phyloP scores from a whole-genome alignment of 2,329 filamentous ascomycete species.

The Diaporthe sp. region DNA sequence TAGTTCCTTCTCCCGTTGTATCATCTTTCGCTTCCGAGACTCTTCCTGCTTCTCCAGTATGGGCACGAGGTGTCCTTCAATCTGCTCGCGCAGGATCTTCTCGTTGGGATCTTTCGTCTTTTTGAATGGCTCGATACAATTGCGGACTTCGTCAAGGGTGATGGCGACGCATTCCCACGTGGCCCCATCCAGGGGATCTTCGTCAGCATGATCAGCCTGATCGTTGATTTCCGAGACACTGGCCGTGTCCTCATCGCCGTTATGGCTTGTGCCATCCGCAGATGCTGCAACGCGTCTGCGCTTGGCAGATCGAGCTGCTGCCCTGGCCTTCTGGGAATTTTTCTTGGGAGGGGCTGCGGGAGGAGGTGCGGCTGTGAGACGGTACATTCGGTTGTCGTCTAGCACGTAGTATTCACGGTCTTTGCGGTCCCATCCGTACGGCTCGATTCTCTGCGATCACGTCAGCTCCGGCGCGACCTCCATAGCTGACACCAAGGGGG shows the following conservation, averaged over 20 bases:
- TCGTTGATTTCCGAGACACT: constrained; percentile 49
- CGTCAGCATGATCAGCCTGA: constrained; percentile 33
- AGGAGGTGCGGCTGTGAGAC: constrained; percentile 80
- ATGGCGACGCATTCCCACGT: constrained; percentile 94
- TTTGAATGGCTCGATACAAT: constrained; percentile 77
- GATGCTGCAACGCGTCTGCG: constrained; percentile 71
- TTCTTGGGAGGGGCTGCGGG: constrained; percentile 69
- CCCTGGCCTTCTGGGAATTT: constrained; percentile 75
- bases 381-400: constrained; percentile 94
- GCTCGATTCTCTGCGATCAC: constrained; percentile 74
- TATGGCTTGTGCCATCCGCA: constrained; percentile 36
- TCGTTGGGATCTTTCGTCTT: constrained; percentile 88
- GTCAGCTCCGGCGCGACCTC: constrained; percentile 44
- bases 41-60: constrained; percentile 85
- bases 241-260: constrained; percentile 53
- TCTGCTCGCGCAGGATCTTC: constrained; percentile 77
- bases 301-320: constrained; percentile 77
- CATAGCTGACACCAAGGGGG: constrained; percentile 47
- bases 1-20: constrained; percentile 81
- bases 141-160: constrained; percentile 80
- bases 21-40: constrained; percentile 77
- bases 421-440: constrained; percentile 88
- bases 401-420: constrained; percentile 91
- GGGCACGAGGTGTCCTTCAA: constrained; percentile 85
- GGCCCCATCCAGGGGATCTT: constrained; percentile 77